These are phyloP conservation scores for Amanita muscaria DNA, from an alignment of 768 basidiomycete genomes.

Conservation along the genomic window DNA sequence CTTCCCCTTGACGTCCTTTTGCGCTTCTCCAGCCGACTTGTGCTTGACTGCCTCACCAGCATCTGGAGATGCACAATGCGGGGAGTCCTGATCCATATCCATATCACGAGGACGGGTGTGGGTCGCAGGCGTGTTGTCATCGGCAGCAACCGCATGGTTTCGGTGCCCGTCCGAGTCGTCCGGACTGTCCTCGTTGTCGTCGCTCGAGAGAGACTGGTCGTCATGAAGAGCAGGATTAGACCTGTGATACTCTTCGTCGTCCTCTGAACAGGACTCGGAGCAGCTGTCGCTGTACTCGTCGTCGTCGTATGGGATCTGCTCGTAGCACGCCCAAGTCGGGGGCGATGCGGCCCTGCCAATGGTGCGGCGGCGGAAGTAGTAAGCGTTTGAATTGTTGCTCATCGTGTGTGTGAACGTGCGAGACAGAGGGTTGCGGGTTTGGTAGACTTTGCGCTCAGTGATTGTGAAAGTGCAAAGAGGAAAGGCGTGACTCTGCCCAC, in stretches of 20 bases:
- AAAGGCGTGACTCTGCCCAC: conserved; percentile 4
- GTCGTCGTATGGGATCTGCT: conserved; percentile 72
- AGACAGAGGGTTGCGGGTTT: background rate
- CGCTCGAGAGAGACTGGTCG: conserved; percentile 14
- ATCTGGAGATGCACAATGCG: no score
- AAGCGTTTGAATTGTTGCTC: conserved; percentile 32
- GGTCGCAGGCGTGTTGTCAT: conserved; percentile 12
- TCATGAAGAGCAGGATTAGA: conserved; percentile 9
- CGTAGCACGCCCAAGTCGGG: conserved; percentile 85
- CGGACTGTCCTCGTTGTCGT: conserved; percentile 31
- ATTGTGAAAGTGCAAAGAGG: conserved; percentile 8
- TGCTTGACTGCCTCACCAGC: conserved; percentile 20
- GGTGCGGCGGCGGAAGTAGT: conserved; percentile 59
- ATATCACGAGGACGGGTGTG: conserved; percentile 25
- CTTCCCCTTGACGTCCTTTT: conserved; percentile 70
- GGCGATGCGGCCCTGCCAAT: conserved; percentile 78
- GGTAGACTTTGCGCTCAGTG: background rate
- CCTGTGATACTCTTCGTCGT: conserved; percentile 53
- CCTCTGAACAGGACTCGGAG: conserved; percentile 65
- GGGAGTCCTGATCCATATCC: conserved; percentile 53
- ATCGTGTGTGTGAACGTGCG: conserved; percentile 17
- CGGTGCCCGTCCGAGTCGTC: conserved; percentile 25
- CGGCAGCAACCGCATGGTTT: no score
- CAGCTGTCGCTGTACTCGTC: conserved; percentile 52
- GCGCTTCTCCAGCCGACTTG: conserved; percentile 22